Evolutionary conservation across 2,329 filamentous ascomycete species (phyloP), one percentile per base, ranked within the genome.

Genomic region (Diaporthe caulivora): DNA sequence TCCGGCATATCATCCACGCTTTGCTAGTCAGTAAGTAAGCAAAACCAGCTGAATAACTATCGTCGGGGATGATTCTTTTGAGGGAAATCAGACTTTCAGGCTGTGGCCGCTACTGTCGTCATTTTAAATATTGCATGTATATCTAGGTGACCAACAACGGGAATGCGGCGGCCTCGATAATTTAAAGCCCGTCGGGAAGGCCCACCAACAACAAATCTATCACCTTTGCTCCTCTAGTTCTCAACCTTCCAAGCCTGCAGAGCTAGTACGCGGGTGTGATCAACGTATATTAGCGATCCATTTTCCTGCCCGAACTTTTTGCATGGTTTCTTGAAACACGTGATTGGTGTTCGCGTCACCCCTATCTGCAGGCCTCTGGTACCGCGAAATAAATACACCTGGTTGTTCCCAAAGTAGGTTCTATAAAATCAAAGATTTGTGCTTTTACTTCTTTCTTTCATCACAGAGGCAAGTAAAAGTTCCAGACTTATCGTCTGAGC

Each of bases 161-260:
- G 10, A 49, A 49, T 10, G 40, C 13, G 58, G 42, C 58, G 42
- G 26, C n/a, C 11, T 49, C 58, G 42, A 24, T 64, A 18, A 31
- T 34, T 64, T 64, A 26, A 31, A 13, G 58, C n/a, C 26, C 29
- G 58, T 42, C 58, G 58, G 34, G 26, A 26, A 21, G 42, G 42
- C 58, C 58, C 58, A 64, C 58, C 58, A 31, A 64, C 24, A 47
- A 47, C 58, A 34, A 64, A 49, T 64, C 58, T 64, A 49, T 64
- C 58, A 49, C 44, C 47, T 64, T 64, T 62, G 13, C 42, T 47
- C n/a, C 17, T 34, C 58, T 47, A 40, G 40, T 64, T 49, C 26
- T 47, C 58, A 64, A n/a, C 15, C 24, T n/a, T 26, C 60, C 60
- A 65, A 37, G 42, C 60, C 42, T 49, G 60, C 42, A 65, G 42